Percentiles rank a stretch among this genome's conserved stretches.
Evolutionary conservation across 306 rosid genomes (phyloP).

Genomic region (Crotalaria pallida): DNA sequence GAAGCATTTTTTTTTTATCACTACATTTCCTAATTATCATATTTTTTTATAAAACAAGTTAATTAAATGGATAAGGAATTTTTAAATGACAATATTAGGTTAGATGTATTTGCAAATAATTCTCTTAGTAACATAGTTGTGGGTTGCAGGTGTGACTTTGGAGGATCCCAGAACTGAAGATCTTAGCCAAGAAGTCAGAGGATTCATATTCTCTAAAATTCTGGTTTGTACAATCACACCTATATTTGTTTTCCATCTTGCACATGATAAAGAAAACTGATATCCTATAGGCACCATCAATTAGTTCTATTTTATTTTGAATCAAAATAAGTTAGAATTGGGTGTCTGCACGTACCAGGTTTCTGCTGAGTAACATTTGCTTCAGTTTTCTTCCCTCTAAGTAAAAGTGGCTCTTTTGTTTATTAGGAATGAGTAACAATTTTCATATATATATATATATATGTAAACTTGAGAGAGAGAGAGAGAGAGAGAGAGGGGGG

Average conservation of each 20-base stretch:
- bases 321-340: conserved; percentile 1
- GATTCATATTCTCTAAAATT: conserved; percentile 92
- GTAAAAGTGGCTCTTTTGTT: not conserved
- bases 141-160: conserved; percentile 69
- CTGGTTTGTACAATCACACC: conserved; percentile 56
- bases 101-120: conserved; percentile 10
- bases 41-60: too few species aligned
- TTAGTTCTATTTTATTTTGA: not conserved
- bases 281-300: not conserved
- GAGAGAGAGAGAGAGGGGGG: not conserved
- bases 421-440: not conserved
- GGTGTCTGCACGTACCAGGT: not conserved
- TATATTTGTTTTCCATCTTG: conserved; percentile 11
- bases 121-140: conserved; percentile 11
- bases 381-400: not conserved
- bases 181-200: conserved; percentile 98
- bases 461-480: too few species aligned
- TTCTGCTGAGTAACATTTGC: not conserved
- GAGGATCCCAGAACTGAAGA: conserved; percentile 98
- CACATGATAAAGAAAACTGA: not conserved
- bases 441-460: too few species aligned
- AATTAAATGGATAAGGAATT: not conserved
- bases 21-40: too few species aligned
- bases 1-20: too few species aligned
- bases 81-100: not conserved